phyloP scores from a whole-genome alignment of 75 land plant genomes.

The Selaginella moellendorffii region DNA sequence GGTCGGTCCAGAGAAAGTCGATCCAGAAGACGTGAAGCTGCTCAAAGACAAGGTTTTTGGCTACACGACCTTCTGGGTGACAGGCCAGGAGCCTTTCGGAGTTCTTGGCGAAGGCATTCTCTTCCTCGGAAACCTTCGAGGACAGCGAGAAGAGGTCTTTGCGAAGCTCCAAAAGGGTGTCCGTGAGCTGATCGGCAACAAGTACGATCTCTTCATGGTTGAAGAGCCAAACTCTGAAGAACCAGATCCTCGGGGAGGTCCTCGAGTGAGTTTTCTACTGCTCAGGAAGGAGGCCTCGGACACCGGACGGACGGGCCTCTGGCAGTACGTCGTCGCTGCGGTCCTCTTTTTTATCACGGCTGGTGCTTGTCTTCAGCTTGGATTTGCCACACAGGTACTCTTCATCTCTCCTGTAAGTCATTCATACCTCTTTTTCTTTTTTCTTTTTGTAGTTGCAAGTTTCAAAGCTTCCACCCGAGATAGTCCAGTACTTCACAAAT shows the following conservation, averaged over 20 bases:
- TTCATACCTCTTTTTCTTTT: no score
- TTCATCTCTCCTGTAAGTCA: background rate
- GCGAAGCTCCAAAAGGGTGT: conserved; percentile 62
- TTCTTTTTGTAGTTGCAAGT: conserved; percentile 37
- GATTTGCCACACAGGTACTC: conserved; percentile 97
- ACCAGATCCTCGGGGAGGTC: conserved; percentile 95
- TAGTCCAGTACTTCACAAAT: conserved; percentile 85
- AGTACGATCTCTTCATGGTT: conserved; percentile 89
- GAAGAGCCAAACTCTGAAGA: conserved; percentile 96
- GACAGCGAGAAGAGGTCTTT: conserved; percentile 80
- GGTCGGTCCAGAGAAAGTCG: conserved; percentile 96
- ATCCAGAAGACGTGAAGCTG: conserved; percentile 70
- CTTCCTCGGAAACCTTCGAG: conserved; percentile 86
- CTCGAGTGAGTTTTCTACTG: conserved; percentile 94
- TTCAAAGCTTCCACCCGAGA: conserved; percentile 80
- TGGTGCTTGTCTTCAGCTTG: conserved; percentile 86
- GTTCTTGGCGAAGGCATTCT: conserved; percentile 87
- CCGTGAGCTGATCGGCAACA: conserved; percentile 50
- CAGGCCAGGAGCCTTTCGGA: conserved; percentile 92
- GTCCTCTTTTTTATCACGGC: conserved; percentile 68
- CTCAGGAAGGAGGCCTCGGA: conserved; percentile 92
- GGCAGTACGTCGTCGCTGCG: conserved; percentile 94
- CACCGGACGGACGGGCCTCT: conserved; percentile 72
- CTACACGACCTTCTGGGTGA: conserved; percentile 92
- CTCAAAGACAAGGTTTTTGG: conserved; percentile 91